These are phyloP conservation scores for Infundibulicybe gibba DNA, from an alignment of 768 basidiomycete genomes.

Conservation along the genomic window DNA sequence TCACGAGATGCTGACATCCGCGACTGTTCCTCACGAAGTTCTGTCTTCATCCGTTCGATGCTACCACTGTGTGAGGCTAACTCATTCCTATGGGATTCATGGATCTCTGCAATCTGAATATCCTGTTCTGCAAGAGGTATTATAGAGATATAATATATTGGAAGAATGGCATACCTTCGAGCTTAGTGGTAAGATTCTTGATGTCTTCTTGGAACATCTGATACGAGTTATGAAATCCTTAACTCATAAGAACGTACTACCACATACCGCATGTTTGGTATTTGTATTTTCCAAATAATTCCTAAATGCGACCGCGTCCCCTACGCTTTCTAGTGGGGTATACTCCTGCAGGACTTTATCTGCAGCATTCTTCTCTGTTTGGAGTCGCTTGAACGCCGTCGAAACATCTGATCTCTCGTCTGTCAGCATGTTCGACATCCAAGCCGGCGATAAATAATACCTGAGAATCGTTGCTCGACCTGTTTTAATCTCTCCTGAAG, in stretches of 20 bases:
- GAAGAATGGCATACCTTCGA: conserved; percentile 54
- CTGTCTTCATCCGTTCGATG: conserved; percentile 64
- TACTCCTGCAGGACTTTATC: conserved; percentile 67
- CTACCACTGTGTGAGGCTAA: conserved; percentile 74
- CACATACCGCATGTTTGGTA: no score
- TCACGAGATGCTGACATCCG: conserved; percentile 58
- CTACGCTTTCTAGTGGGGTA: conserved; percentile 65
- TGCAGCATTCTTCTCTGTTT: conserved; percentile 65
- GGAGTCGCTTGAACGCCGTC: conserved; percentile 70
- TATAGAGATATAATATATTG: conserved; percentile 2
- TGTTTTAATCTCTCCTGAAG: conserved; percentile 65
- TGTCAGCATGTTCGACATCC: background rate
- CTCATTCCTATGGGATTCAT: conserved; percentile 80
- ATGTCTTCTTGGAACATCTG: conserved; percentile 79
- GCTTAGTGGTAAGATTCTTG: conserved; percentile 65
- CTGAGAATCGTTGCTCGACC: conserved; percentile 76
- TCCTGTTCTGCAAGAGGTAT: conserved; percentile 62
- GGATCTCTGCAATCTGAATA: conserved; percentile 77
- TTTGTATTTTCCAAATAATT: conserved; percentile 50
- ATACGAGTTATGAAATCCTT: background rate
- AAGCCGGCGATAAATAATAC: conserved; percentile 27
- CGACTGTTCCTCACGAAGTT: conserved; percentile 68
- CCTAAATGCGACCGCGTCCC: conserved; percentile 63
- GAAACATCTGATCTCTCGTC: conserved; percentile 61
- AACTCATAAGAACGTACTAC: background rate